A percentile compares a stretch with the other conserved stretches of the same genome.
Evolutionary conservation across 2,329 filamentous ascomycete genomes (phyloP).

Genomic region (Celoporthe dispersa): DNA sequence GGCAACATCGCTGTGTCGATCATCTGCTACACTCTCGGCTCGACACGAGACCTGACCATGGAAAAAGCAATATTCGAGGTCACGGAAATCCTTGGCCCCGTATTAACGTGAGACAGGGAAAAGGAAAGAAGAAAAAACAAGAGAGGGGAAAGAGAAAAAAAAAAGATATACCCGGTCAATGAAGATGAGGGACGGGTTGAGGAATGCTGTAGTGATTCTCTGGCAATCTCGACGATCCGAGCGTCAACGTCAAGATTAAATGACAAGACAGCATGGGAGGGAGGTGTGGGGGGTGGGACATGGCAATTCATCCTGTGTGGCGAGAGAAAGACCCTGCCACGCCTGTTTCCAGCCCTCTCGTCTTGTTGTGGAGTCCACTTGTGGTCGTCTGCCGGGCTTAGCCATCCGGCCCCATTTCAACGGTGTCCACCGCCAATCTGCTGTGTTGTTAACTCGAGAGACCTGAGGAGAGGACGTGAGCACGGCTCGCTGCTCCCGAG

Average conservation of each 20-base stretch:
- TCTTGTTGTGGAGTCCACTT: background rate
- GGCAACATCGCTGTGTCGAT: constrained; percentile 7
- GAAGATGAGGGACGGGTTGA: background rate
- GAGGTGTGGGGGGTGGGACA: background rate
- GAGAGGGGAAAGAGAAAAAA: background rate
- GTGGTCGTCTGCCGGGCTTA: background rate
- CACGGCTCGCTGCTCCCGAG: background rate
- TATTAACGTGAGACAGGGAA: background rate
- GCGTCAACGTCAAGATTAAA: background rate
- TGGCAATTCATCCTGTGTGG: background rate
- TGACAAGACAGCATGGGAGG: background rate
- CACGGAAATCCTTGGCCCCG: background rate
- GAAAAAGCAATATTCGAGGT: constrained; percentile 1
- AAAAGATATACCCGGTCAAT: background rate
- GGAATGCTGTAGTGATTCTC: background rate
- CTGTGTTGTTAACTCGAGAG: constrained; percentile 5
- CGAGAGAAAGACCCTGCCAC: background rate
- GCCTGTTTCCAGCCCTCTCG: background rate
- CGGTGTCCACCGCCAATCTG: constrained; percentile 9
- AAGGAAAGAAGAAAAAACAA: background rate
- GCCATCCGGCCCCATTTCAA: background rate
- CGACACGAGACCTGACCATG: constrained; percentile 1
- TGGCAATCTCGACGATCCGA: background rate
- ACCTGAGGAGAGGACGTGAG: background rate
- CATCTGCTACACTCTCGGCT: constrained; percentile 3